These are phyloP conservation scores for Pseudogymnoascus pannorum DNA, from an alignment of 2,329 filamentous ascomycete genomes.

Conservation along the genomic window DNA sequence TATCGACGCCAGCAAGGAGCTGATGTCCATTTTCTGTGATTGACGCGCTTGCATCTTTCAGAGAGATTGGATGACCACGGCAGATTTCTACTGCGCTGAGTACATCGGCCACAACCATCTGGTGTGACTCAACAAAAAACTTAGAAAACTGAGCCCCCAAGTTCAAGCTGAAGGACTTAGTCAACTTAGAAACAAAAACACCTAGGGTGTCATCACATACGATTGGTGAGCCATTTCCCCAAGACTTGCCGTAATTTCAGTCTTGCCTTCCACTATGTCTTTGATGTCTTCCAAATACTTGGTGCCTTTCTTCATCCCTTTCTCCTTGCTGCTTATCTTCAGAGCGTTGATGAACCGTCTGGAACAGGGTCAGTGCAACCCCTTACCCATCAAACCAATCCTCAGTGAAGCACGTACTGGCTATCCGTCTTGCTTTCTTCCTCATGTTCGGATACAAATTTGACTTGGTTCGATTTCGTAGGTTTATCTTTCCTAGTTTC, in stretches of 20 bases:
- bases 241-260: background rate
- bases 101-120: background rate
- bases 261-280: background rate
- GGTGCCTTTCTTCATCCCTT: background rate
- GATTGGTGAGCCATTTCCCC: background rate
- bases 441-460: background rate
- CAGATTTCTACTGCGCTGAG: background rate
- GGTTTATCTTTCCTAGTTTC: background rate
- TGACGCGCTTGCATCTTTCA: background rate
- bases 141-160: background rate
- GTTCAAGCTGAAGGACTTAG: background rate
- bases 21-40: background rate
- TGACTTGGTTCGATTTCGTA: background rate
- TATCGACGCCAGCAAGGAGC: background rate
- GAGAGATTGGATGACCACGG: background rate
- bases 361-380: background rate
- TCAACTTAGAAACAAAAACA: background rate
- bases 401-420: background rate
- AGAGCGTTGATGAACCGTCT: background rate
- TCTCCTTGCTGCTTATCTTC: background rate
- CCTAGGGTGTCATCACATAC: background rate
- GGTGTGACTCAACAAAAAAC: background rate
- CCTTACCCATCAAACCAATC: background rate
- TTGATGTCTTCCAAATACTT: background rate
- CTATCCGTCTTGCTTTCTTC: slow-evolving; percentile 1